Evolutionary conservation across 768 basidiomycete genomes (phyloP).

Genomic region (Strobilomyces confusus): DNA sequence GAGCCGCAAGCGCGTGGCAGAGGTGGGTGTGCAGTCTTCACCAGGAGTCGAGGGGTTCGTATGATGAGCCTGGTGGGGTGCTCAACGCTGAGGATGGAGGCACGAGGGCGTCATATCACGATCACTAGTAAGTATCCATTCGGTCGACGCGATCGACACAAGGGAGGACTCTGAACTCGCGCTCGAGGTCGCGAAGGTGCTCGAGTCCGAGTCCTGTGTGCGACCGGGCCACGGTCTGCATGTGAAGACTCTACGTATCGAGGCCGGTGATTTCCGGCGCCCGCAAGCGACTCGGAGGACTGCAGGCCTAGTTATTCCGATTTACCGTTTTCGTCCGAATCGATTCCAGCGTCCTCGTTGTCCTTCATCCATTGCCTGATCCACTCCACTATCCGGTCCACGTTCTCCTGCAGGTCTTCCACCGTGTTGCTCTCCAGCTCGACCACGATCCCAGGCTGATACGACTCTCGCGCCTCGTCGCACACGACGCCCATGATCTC

Average conservation of each 20-base stretch:
- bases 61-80: no score
- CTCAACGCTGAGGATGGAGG: no score
- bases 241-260: no score
- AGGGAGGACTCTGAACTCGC: not conserved
- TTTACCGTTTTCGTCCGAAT: not conserved
- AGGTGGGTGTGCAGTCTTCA: conserved; percentile 12
- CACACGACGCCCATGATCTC: conserved; percentile 95
- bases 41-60: not conserved
- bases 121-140: not conserved
- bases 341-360: not conserved
- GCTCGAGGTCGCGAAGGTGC: no score
- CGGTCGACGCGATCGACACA: not conserved
- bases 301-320: conserved; percentile 3
- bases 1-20: not conserved
- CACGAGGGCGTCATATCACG: not conserved
- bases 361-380: conserved; percentile 65
- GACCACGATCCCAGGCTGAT: conserved; percentile 81
- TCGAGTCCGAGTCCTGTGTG: no score
- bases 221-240: no score
- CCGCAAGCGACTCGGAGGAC: no score
- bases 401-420: conserved; percentile 82
- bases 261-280: no score
- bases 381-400: conserved; percentile 87
- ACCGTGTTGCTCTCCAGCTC: conserved; percentile 74
- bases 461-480: conserved; percentile 85